Evolutionary conservation across 2,329 filamentous ascomycete species (phyloP).

Genomic region (Seiridium unicorne): DNA sequence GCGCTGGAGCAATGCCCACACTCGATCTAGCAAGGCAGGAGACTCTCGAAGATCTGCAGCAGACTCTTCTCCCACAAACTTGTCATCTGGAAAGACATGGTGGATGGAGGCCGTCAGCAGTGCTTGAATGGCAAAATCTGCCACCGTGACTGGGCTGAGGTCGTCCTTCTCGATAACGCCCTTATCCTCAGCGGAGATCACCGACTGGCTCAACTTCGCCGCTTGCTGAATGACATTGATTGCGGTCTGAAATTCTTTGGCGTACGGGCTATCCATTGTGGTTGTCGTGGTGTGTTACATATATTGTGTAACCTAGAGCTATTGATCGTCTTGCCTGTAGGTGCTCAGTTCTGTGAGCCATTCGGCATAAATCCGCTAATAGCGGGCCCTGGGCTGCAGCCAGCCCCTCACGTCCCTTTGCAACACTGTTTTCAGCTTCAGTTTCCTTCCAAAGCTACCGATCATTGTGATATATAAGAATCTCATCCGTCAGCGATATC

Average conservation of each 20-base stretch:
- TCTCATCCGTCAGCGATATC: too few species aligned
- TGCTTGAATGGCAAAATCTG: slow-evolving; percentile 59
- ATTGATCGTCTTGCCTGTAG: too few species aligned
- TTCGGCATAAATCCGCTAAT: too few species aligned
- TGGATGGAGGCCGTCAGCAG: slow-evolving; percentile 50
- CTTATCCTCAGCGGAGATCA: slow-evolving; percentile 46
- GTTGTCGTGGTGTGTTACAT: background rate
- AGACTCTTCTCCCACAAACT: slow-evolving; percentile 56
- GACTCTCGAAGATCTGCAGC: slow-evolving; percentile 45
- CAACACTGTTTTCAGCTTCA: too few species aligned
- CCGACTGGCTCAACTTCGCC: slow-evolving; percentile 46
- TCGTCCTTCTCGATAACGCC: slow-evolving; percentile 52
- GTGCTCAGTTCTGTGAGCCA: too few species aligned
- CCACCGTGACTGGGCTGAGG: slow-evolving; percentile 56
- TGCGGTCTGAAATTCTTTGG: slow-evolving; percentile 24
- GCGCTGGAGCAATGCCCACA: slow-evolving; percentile 43
- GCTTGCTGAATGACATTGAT: slow-evolving; percentile 34
- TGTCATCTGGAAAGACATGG: slow-evolving; percentile 47
- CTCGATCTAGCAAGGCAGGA: slow-evolving; percentile 39
- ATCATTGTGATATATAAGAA: too few species aligned
- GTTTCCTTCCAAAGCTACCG: too few species aligned
- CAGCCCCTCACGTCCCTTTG: too few species aligned
- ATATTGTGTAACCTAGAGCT: background rate
- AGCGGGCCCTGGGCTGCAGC: too few species aligned
- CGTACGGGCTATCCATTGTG: slow-evolving; percentile 27